Evolutionary conservation across 1,284 basidiomycete species (phyloP).

Genomic region (Fistulinella cinereoalba): DNA sequence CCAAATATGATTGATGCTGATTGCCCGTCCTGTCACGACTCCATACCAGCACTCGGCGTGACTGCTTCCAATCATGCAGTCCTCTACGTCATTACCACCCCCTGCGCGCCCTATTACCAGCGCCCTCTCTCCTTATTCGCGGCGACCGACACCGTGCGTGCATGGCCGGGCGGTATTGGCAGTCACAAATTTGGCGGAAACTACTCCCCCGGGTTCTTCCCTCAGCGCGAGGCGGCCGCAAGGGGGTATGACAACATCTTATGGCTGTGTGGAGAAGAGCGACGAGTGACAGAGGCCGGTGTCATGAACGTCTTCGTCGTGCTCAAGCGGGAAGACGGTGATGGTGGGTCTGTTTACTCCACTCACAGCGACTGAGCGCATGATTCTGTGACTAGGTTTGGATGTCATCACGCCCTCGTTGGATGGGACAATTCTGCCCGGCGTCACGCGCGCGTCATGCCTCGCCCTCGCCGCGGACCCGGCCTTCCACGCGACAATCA

Average conservation of each 20-base stretch:
- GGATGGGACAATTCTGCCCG: conserved; percentile 72
- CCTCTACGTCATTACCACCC: conserved; percentile 69
- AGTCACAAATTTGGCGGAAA: conserved; percentile 66
- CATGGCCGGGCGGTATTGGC: conserved; percentile 83
- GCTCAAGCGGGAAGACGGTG: conserved; percentile 44
- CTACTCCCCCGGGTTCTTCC: conserved; percentile 67
- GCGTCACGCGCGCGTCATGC: conserved; percentile 73
- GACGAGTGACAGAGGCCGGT: conserved; percentile 46
- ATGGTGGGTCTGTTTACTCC: conserved; percentile 28
- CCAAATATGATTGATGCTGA: neutral
- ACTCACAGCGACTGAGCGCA: neutral
- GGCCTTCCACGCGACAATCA: conserved; percentile 7
- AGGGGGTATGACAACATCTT: conserved; percentile 72
- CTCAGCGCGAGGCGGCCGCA: conserved; percentile 59
- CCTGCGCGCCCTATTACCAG: conserved; percentile 72
- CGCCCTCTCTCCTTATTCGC: conserved; percentile 73
- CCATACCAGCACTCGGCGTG: conserved; percentile 56
- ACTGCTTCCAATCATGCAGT: conserved; percentile 65
- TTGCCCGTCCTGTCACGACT: no score
- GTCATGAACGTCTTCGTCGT: conserved; percentile 69
- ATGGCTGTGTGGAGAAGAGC: conserved; percentile 44
- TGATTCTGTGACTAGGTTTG: conserved; percentile 34
- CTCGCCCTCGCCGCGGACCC: conserved; percentile 53
- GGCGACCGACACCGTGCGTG: conserved; percentile 63
- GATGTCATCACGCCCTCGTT: conserved; percentile 74